Evolutionary conservation across 306 rosid species (phyloP).

Genomic region (Trifolium dubium): DNA sequence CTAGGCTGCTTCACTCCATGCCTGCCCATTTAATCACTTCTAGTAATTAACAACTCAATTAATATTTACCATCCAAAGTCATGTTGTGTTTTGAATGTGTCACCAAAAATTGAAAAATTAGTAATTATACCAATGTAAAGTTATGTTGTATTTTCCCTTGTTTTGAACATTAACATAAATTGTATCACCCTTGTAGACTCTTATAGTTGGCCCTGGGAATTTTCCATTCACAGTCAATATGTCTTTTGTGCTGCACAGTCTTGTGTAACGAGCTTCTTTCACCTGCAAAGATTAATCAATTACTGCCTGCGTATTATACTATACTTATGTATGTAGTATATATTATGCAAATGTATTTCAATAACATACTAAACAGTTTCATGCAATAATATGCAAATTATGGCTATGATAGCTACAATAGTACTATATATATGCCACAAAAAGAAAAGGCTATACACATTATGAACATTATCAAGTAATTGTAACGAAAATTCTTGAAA

Average conservation of each 20-base stretch:
- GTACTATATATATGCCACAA: too few species aligned
- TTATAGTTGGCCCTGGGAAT: background rate
- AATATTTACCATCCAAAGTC: background rate
- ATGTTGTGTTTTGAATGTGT: background rate
- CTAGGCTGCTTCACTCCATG: conserved; percentile 4
- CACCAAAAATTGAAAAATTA: background rate
- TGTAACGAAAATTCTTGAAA: too few species aligned
- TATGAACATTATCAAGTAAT: too few species aligned
- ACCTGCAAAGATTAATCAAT: background rate
- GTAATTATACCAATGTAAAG: conserved; percentile 7
- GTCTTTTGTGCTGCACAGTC: background rate
- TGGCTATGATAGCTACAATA: too few species aligned
- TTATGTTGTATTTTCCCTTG: conserved; percentile 5
- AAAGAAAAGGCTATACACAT: too few species aligned
- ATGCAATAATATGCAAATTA: too few species aligned
- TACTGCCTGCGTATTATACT: background rate
- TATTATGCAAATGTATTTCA: background rate
- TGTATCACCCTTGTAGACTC: background rate
- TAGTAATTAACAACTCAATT: background rate
- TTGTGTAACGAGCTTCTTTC: conserved; percentile 3
- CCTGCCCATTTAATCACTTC: background rate
- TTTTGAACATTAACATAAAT: background rate
- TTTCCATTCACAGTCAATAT: conserved; percentile 12
- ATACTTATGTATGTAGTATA: too few species aligned
- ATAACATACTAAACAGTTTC: background rate